Percentiles rank a stretch among this genome's conserved stretches.
phyloP scores from a whole-genome alignment of 176 grass and related monocot genomes.

The Phyllostachys edulis region DNA sequence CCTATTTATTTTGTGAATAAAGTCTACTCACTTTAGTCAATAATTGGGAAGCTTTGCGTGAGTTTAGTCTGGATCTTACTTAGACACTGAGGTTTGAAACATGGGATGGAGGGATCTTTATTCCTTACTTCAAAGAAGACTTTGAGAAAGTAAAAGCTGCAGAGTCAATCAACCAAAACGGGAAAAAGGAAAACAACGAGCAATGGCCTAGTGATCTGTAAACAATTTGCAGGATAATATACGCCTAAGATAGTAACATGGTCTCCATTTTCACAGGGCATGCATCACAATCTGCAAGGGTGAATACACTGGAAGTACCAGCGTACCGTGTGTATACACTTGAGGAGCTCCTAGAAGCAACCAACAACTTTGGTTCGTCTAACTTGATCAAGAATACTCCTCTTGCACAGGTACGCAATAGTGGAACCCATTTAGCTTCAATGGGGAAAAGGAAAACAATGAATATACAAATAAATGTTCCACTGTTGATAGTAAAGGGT shows the following conservation, averaged over 20 bases:
- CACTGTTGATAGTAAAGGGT: neutral
- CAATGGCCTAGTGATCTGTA: neutral
- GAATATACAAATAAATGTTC: neutral
- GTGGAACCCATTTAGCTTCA: neutral
- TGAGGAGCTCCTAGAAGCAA: constrained; percentile 87
- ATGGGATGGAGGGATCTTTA: constrained; percentile 30
- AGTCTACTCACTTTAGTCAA: constrained; percentile 30
- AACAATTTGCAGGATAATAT: neutral
- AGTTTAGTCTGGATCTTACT: constrained; percentile 17
- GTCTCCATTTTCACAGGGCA: constrained; percentile 48
- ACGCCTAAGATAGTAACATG: neutral
- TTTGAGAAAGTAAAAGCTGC: constrained; percentile 36
- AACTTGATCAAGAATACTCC: constrained; percentile 57
- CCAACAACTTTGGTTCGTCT: constrained; percentile 53
- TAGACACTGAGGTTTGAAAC: constrained; percentile 24
- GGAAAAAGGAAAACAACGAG: neutral
- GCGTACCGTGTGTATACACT: constrained; percentile 46
- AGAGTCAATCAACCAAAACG: constrained; percentile 28
- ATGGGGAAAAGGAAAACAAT: neutral
- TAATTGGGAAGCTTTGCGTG: constrained; percentile 7
- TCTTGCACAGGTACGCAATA: constrained; percentile 57
- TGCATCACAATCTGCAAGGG: constrained; percentile 55
- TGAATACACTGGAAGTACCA: constrained; percentile 59
- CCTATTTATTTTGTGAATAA: neutral
- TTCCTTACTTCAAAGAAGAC: constrained; percentile 33